A percentile compares a stretch with the other conserved stretches of the same genome.
Evolutionary conservation across 768 basidiomycete species (phyloP).

Genomic region (Hysterangium stoloniferum): DNA sequence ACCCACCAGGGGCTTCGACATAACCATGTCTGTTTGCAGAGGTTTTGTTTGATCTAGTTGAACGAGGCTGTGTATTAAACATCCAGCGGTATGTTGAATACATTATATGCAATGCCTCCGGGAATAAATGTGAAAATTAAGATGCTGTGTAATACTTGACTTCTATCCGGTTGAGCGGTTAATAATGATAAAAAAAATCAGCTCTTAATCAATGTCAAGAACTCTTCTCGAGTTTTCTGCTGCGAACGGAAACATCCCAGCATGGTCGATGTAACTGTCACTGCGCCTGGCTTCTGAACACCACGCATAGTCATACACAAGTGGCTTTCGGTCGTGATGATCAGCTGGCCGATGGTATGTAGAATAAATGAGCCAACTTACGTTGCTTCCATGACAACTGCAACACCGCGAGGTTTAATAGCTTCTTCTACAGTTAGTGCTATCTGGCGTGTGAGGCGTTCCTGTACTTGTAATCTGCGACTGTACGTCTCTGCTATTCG

Average conservation of each 20-base stretch:
- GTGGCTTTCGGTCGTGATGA: constrained; percentile 54
- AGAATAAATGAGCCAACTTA: constrained; percentile 35
- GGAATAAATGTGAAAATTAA: too few species aligned
- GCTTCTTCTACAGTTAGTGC: constrained; percentile 98
- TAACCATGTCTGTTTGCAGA: too few species aligned
- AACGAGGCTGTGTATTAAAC: too few species aligned
- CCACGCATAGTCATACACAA: constrained; percentile 99
- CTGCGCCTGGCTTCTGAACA: constrained; percentile 95
- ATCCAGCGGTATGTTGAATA: too few species aligned
- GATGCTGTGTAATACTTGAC: too few species aligned
- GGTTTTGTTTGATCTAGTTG: too few species aligned
- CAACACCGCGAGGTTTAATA: constrained; percentile 94
- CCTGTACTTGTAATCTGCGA: constrained; percentile 93
- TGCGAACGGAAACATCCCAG: constrained; percentile 97
- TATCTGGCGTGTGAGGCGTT: constrained; percentile 94
- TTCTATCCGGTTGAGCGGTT: constrained; percentile 6
- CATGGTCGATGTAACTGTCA: constrained; percentile 97
- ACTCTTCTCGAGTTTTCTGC: constrained; percentile 97
- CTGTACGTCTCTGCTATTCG: constrained; percentile 97
- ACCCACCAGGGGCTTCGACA: too few species aligned
- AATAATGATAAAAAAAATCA: not conserved
- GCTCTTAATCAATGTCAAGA: constrained; percentile 74
- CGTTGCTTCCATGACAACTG: constrained; percentile 99
- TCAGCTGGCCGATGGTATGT: too few species aligned
- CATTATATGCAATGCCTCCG: too few species aligned